These are phyloP conservation scores for Thuidium tamariscinum DNA, from an alignment of 225 moss, liverwort and hornwort genomes.

Conservation along the genomic window DNA sequence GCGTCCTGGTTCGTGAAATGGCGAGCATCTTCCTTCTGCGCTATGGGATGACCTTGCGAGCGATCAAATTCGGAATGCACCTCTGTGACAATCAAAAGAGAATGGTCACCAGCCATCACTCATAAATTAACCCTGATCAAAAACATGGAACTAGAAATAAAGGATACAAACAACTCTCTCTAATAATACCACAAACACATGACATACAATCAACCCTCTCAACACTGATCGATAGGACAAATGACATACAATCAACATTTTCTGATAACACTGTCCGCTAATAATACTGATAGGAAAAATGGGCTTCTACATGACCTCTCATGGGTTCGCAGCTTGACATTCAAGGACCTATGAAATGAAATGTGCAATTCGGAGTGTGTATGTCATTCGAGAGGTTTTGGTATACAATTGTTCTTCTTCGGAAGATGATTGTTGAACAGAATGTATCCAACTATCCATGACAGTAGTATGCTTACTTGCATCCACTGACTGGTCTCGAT, in stretches of 20 bases:
- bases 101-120: not conserved
- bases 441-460: not conserved
- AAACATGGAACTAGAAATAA: not conserved
- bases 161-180: not conserved
- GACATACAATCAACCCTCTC: not conserved
- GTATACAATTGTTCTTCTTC: not conserved
- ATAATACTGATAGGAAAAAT: no score
- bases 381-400: not conserved
- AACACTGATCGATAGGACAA: not conserved
- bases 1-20: not conserved
- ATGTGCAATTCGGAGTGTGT: not conserved
- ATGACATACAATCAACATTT: not conserved
- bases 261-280: not conserved
- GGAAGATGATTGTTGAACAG: not conserved
- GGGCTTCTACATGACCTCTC: not conserved
- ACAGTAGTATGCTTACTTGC: not conserved
- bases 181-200: no score
- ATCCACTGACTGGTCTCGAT: slow-evolving; percentile 1
- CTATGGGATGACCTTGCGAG: slow-evolving; percentile 26
- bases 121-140: not conserved
- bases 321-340: not conserved
- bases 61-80: slow-evolving; percentile 10
- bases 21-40: slow-evolving; percentile 15
- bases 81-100: not conserved
- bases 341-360: no score